A percentile compares a stretch with the other conserved stretches of the same genome.
phyloP scores from a whole-genome alignment of 805 yeast species.

The Ogataea pignaliae region DNA sequence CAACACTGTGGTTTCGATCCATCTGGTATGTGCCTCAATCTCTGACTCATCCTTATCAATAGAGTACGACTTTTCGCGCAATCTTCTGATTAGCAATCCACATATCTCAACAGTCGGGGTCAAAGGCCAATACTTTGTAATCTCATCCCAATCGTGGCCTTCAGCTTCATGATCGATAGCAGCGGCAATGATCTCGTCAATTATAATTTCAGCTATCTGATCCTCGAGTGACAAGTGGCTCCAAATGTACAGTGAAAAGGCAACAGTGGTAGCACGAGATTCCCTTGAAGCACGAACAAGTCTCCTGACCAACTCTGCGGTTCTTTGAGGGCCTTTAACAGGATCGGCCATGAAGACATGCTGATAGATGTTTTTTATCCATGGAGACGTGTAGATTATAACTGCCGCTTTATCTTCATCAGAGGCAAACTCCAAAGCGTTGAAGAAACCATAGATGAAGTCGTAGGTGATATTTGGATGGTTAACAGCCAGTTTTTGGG shows the following conservation, averaged over 20 bases:
- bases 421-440: slow-evolving; percentile 42
- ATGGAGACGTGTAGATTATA: slow-evolving; percentile 59
- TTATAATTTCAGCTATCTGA: slow-evolving; percentile 48
- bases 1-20: slow-evolving; percentile 70
- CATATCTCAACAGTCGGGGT: slow-evolving; percentile 72
- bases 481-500: slow-evolving; percentile 49
- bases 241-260: slow-evolving; percentile 64
- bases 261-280: slow-evolving; percentile 44
- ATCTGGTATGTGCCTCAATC: slow-evolving; percentile 47
- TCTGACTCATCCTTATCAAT: slow-evolving; percentile 42
- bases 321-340: slow-evolving; percentile 54
- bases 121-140: slow-evolving; percentile 56
- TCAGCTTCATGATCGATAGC: slow-evolving; percentile 78
- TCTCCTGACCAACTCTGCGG: slow-evolving; percentile 56
- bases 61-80: slow-evolving; percentile 50
- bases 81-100: slow-evolving; percentile 54
- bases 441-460: slow-evolving; percentile 46
- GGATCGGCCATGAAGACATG: slow-evolving; percentile 52
- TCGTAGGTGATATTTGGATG: slow-evolving; percentile 60
- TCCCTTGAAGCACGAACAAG: slow-evolving; percentile 55
- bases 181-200: slow-evolving; percentile 71
- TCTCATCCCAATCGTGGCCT: slow-evolving; percentile 61
- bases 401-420: slow-evolving; percentile 33
- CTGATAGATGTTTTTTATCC: slow-evolving; percentile 65
- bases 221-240: slow-evolving; percentile 58